Evolutionary conservation across 2,329 filamentous ascomycete genomes (phyloP).

Genomic region (Aspergillus chevalieri): DNA sequence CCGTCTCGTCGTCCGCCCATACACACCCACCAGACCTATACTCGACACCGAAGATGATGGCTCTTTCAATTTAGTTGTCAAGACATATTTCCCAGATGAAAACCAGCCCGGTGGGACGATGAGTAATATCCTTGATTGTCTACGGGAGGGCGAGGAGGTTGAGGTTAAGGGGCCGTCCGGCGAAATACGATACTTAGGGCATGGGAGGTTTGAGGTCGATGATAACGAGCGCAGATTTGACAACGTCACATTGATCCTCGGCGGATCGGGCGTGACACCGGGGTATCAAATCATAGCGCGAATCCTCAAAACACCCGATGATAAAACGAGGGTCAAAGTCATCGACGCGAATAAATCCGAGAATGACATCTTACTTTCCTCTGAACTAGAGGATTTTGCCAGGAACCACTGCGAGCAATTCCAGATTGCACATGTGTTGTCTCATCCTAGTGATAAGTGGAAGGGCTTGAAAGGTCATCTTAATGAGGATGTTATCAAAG

Average conservation of each 20-base stretch:
- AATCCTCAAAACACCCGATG: slow-evolving; percentile 37
- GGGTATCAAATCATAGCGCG: slow-evolving; percentile 47
- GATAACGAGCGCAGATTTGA: slow-evolving; percentile 37
- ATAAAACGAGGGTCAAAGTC: slow-evolving; percentile 31
- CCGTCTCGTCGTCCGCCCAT: slow-evolving; percentile 46
- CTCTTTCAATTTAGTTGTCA: slow-evolving; percentile 46
- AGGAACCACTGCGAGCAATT: slow-evolving; percentile 6
- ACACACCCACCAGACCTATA: slow-evolving; percentile 47
- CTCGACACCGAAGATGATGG: slow-evolving; percentile 35
- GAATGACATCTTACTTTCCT: slow-evolving; percentile 7
- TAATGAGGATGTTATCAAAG: slow-evolving; percentile 4
- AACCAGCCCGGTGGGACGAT: slow-evolving; percentile 50
- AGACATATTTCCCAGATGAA: slow-evolving; percentile 47
- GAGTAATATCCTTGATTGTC: slow-evolving; percentile 48
- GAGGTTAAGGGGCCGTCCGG: slow-evolving; percentile 47
- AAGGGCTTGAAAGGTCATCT: slow-evolving; percentile 7
- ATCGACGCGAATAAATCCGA: slow-evolving; percentile 9
- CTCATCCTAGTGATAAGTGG: slow-evolving; percentile 6
- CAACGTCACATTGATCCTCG: slow-evolving; percentile 45
- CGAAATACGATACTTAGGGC: slow-evolving; percentile 46
- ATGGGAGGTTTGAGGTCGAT: slow-evolving; percentile 44
- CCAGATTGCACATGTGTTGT: slow-evolving; percentile 9
- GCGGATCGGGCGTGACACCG: slow-evolving; percentile 48
- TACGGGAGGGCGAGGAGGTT: slow-evolving; percentile 44
- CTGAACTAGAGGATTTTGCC: slow-evolving; percentile 6